Conservation (phyloP, 2,329 filamentous ascomycete species). For the Claviceps humidiphila region DNA sequence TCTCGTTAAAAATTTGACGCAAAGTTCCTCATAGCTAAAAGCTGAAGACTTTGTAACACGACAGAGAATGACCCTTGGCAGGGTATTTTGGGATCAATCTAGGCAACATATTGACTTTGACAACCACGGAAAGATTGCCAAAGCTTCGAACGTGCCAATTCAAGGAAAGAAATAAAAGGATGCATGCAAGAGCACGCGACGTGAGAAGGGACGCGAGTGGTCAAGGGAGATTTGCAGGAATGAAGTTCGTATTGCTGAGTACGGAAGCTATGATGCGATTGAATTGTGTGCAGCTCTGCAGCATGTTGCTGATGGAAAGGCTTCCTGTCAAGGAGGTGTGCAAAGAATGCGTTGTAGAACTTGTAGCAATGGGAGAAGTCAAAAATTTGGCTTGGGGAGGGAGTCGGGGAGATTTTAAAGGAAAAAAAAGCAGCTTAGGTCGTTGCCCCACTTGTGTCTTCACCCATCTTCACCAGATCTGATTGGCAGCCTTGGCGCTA, state of each 20-base stretch:
- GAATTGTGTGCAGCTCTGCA: no score
- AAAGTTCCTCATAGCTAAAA: constrained; percentile 61
- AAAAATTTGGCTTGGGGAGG: neutral
- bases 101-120: constrained; percentile 81
- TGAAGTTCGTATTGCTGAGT: neutral
- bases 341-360: no score
- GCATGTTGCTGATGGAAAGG: neutral
- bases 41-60: constrained; percentile 80
- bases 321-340: neutral
- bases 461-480: no score
- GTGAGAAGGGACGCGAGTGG: neutral
- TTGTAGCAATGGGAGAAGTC: neutral
- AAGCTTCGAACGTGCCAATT: constrained; percentile 85
- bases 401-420: neutral
- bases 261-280: neutral
- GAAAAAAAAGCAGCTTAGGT: neutral
- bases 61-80: constrained; percentile 84
- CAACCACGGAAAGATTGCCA: constrained; percentile 57
- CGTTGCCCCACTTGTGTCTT: neutral
- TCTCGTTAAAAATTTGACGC: constrained; percentile 75
- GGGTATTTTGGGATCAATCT: constrained; percentile 63
- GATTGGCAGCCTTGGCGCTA: no score
- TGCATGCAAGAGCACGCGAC: neutral
- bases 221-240: neutral
- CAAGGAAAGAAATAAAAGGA: neutral